Conservation (phyloP, 257 asterid species). For the Salvia miltiorrhiza region DNA sequence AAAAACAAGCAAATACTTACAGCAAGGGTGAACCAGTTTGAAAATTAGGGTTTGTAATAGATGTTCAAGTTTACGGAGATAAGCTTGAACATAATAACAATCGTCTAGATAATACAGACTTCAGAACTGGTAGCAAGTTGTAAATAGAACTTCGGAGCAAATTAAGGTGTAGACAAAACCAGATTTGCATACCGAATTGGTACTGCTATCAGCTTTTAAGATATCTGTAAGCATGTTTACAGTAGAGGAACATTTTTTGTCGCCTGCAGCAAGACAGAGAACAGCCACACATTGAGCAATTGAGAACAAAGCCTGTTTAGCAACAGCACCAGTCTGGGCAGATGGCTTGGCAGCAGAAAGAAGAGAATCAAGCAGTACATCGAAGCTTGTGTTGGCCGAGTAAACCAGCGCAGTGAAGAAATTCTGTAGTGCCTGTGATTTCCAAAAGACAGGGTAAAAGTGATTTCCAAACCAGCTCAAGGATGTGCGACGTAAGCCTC, state of each 20-base stretch:
- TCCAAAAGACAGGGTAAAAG: conserved; percentile 31
- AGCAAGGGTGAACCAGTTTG: background rate
- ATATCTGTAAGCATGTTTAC: conserved; percentile 91
- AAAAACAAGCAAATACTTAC: background rate
- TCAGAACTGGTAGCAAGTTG: background rate
- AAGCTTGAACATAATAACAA: background rate
- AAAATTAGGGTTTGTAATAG: background rate
- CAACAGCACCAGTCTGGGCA: conserved; percentile 79
- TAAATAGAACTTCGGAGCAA: background rate
- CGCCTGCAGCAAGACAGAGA: conserved; percentile 96
- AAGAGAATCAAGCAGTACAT: conserved; percentile 83
- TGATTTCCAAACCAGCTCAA: no score
- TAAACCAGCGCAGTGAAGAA: conserved; percentile 80
- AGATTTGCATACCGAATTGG: conserved; percentile 65
- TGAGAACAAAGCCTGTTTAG: conserved; percentile 95
- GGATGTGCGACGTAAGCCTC: no score
- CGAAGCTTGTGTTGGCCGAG: conserved; percentile 98
- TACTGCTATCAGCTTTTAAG: conserved; percentile 71
- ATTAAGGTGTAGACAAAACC: background rate
- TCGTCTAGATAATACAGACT: background rate
- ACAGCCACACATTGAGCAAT: conserved; percentile 98
- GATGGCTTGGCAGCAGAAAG: conserved; percentile 91
- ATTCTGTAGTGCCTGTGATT: conserved; percentile 76
- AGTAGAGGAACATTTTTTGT: conserved; percentile 68
- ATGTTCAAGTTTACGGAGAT: background rate